phyloP scores from a whole-genome alignment of 2,329 filamentous ascomycete genomes.

The Aspergillus pseudonomiae region DNA sequence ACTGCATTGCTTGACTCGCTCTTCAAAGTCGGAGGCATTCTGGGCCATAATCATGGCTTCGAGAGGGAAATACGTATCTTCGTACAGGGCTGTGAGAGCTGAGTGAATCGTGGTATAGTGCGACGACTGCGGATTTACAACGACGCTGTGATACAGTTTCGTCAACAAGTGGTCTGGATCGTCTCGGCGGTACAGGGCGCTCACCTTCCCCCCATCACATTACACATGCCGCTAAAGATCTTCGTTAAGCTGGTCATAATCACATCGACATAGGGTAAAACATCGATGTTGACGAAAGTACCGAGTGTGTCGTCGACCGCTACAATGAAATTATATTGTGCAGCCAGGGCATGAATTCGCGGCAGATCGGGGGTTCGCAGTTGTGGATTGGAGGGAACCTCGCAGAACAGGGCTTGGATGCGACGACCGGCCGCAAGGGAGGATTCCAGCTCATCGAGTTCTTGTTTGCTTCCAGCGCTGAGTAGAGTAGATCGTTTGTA shows the following conservation, averaged over 20 bases:
- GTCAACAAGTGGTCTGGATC: background rate
- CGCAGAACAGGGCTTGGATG: conserved; percentile 49
- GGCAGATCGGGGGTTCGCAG: conserved; percentile 47
- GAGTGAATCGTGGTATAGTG: conserved; percentile 44
- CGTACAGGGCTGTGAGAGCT: conserved; percentile 18
- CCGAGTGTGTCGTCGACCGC: conserved; percentile 45
- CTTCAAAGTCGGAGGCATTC: conserved; percentile 27
- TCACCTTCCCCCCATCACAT: conserved; percentile 52
- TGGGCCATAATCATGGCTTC: conserved; percentile 25
- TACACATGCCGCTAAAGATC: conserved; percentile 59
- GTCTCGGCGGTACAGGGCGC: background rate
- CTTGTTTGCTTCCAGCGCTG: conserved; percentile 13
- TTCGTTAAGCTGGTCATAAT: conserved; percentile 61
- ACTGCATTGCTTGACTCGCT: conserved; percentile 25
- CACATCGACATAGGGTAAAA: conserved; percentile 54
- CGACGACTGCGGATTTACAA: conserved; percentile 52
- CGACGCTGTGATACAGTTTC: conserved; percentile 31
- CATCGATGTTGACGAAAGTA: conserved; percentile 45
- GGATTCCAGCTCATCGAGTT: conserved; percentile 20
- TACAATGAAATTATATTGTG: conserved; percentile 36
- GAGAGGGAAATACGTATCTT: conserved; percentile 24
- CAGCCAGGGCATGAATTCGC: conserved; percentile 46
- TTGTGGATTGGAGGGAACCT: conserved; percentile 56
- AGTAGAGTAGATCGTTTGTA: conserved; percentile 11
- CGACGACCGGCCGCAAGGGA: conserved; percentile 12